Evolutionary conservation across 371 early-diverging fungal species (phyloP).

Genomic region (Mucor indicus): DNA sequence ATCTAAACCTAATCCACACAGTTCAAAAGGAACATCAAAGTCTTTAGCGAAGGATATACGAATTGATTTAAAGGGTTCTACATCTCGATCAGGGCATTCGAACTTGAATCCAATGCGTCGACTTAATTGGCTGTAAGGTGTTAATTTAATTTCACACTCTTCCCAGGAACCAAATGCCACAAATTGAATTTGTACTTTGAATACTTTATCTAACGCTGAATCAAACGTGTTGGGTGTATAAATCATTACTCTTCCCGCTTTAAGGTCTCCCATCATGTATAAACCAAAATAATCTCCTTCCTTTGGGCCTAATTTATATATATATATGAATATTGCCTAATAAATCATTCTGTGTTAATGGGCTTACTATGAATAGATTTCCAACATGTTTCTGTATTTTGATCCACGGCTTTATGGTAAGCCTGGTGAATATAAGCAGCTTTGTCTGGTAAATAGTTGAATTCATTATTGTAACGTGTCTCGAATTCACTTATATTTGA

Average conservation of each 20-base stretch:
- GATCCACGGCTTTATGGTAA: slow-evolving; percentile 60
- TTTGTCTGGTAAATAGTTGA: slow-evolving; percentile 24
- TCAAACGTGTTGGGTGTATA: slow-evolving; percentile 13
- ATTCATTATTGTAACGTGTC: slow-evolving; percentile 20
- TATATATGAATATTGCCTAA: not conserved
- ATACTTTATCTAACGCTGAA: slow-evolving; percentile 21
- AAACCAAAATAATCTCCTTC: slow-evolving; percentile 49
- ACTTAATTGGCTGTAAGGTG: not conserved
- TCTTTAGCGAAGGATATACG: slow-evolving; percentile 22
- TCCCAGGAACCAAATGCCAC: slow-evolving; percentile 12
- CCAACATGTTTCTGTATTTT: slow-evolving; percentile 57
- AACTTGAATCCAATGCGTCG: slow-evolving; percentile 11
- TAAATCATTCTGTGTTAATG: not conserved
- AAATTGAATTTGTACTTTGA: slow-evolving; percentile 24
- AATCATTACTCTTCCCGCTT: slow-evolving; percentile 26
- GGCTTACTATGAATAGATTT: slow-evolving; percentile 35
- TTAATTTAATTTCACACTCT: slow-evolving; percentile 6
- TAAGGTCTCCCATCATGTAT: slow-evolving; percentile 43
- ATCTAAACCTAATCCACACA: slow-evolving; percentile 39
- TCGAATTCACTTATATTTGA: slow-evolving; percentile 42
- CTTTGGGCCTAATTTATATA: slow-evolving; percentile 21
- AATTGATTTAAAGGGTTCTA: slow-evolving; percentile 22
- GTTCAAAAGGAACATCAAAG: slow-evolving; percentile 21
- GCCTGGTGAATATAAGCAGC: slow-evolving; percentile 40
- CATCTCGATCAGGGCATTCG: slow-evolving; percentile 10